Evolutionary conservation across 257 asterid genomes (phyloP), one percentile per base, ranked within the genome.

Genomic region (Fraxinus americana): DNA sequence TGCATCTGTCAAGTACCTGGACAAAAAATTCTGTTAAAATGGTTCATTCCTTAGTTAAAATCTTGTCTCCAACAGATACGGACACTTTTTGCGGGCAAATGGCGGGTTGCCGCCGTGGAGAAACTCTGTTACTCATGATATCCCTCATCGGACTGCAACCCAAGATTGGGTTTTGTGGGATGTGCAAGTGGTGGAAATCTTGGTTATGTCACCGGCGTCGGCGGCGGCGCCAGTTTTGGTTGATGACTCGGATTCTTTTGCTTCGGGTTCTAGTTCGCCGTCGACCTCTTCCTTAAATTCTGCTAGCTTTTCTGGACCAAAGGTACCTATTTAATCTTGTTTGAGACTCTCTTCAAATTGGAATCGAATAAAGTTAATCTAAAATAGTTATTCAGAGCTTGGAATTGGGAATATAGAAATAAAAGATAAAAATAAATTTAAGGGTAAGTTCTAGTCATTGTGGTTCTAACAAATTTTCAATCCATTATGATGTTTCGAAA

Each of bases 81-180:
- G 91, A 0, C 86, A 85, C 41, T 87, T 76, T 61, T 65, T 87
- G 80, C 77, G 91, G 16, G 91, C 86, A 1, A 87, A 87, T 54
- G 91, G 91, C 1, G 89, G 91, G 4, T n/a, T 79, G 41, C 89
- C 89, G 0, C 91, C 89, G 10, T 87, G 89, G 88, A 85, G 87
- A 67, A 87, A 87, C 52, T 85, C 91, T 4, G 73, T 87, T 29
- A 85, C 91, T 4, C 91, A 85, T 77, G 89, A 85, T 73, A 82
- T 87, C 23, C 89, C 88, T 13, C 89, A 83, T 50, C 71, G 89
- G 63, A 83, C 86, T n/a, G 23, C 72, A 2, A 82, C 89, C 10
- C 86, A 79, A 75, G 91, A 87, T 67, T 87, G 87, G 88, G 74
- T 87, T 65, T 67, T 85, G 10, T 87, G 91, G 91, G 83, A 87